Evolutionary conservation across 805 yeast species (phyloP).

Genomic region (Saturnispora bothae): DNA sequence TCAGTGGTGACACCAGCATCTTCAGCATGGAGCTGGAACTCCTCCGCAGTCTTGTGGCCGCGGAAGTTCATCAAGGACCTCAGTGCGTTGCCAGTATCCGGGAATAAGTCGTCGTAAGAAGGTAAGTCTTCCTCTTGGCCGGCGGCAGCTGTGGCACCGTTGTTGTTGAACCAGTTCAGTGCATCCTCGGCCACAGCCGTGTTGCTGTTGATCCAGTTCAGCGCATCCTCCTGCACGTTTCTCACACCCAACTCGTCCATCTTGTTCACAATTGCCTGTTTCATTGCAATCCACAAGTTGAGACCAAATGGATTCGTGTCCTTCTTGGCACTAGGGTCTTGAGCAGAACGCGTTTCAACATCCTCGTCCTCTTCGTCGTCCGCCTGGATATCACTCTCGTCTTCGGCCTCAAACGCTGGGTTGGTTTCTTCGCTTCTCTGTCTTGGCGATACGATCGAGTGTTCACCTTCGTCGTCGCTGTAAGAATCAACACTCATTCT

Average conservation of each 20-base stretch:
- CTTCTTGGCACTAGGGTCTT: not conserved
- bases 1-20: not conserved
- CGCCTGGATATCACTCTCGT: slow-evolving; percentile 8
- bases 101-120: slow-evolving; percentile 66
- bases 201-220: not conserved
- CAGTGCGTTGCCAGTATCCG: slow-evolving; percentile 30
- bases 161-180: slow-evolving; percentile 8
- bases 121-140: slow-evolving; percentile 41
- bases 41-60: slow-evolving; percentile 16
- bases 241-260: slow-evolving; percentile 10
- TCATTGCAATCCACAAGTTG: slow-evolving; percentile 25
- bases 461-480: slow-evolving; percentile 5
- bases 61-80: slow-evolving; percentile 23
- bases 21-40: slow-evolving; percentile 1
- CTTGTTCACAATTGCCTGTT: slow-evolving; percentile 17
- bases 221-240: slow-evolving; percentile 5
- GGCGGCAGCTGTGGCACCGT: slow-evolving; percentile 11
- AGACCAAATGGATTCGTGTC: slow-evolving; percentile 17
- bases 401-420: slow-evolving; percentile 7
- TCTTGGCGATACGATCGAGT: not conserved
- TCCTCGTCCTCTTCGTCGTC: slow-evolving; percentile 10
- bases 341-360: slow-evolving; percentile 6
- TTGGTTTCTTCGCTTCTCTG: not conserved
- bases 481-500: slow-evolving; percentile 7
- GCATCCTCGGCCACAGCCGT: slow-evolving; percentile 17